A percentile compares a stretch with the other conserved stretches of the same genome.
Evolutionary conservation across 352 stramenopile genomes (phyloP).

Genomic region (Pythium guiyangense): DNA sequence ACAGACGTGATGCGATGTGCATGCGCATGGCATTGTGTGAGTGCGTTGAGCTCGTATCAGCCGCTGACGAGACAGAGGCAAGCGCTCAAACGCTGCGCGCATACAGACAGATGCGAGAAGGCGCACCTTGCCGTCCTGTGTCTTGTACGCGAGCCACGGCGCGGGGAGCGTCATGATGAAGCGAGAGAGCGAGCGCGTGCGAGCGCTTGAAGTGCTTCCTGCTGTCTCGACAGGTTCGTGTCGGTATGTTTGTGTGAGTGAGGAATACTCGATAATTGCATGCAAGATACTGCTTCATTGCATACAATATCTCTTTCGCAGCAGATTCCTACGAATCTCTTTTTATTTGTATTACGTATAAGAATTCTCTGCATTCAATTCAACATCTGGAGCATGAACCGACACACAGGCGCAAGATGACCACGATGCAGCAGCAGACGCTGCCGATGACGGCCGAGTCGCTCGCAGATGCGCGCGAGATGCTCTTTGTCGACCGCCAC

Average conservation of each 20-base stretch:
- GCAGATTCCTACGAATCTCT: no score
- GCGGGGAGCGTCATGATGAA: conserved; percentile 65
- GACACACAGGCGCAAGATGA: neutral
- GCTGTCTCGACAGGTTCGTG: neutral
- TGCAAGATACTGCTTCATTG: no score
- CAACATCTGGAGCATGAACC: neutral
- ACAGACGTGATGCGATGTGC: no score
- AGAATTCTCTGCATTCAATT: neutral
- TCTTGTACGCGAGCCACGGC: conserved; percentile 86
- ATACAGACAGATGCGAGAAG: neutral
- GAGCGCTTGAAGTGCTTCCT: neutral
- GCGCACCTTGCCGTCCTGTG: conserved; percentile 73
- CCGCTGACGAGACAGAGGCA: no score
- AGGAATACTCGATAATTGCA: no score
- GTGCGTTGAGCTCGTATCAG: neutral
- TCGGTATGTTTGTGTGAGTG: neutral
- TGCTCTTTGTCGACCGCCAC: conserved; percentile 21
- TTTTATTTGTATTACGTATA: neutral
- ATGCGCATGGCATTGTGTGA: no score
- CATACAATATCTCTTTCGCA: no score
- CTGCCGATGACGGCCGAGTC: conserved; percentile 2
- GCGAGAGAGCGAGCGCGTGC: no score
- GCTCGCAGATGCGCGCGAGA: conserved; percentile 7
- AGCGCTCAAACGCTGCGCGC: no score
- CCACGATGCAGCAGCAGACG: conserved; percentile 6